Evolutionary conservation across 2,329 filamentous ascomycete genomes (phyloP).

Genomic region (Sclerotinia borealis): DNA sequence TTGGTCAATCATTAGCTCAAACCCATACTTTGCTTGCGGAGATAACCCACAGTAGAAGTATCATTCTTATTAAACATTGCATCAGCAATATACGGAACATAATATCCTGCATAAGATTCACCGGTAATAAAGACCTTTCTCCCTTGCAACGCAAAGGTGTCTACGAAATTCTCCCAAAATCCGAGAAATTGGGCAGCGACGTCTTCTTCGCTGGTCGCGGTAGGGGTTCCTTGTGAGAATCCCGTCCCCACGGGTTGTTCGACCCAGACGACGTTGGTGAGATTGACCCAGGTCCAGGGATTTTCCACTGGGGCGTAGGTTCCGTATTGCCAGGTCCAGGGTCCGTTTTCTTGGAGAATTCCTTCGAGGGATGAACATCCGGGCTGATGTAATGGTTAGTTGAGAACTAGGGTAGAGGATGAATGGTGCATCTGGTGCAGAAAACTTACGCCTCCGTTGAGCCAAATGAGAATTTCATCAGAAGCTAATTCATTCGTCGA

Average conservation of each 20-base stretch:
- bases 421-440: neutral
- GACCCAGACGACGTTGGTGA: constrained; percentile 31
- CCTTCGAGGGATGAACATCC: constrained; percentile 59
- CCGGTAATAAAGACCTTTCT: constrained; percentile 69
- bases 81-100: constrained; percentile 66
- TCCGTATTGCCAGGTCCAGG: constrained; percentile 65
- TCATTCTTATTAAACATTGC: constrained; percentile 61
- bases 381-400: neutral
- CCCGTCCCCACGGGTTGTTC: constrained; percentile 31
- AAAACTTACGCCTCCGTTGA: constrained; percentile 36
- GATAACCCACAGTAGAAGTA: constrained; percentile 22
- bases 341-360: constrained; percentile 71
- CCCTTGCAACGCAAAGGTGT: constrained; percentile 61
- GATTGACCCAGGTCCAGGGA: constrained; percentile 28
- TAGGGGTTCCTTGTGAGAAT: constrained; percentile 40
- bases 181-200: constrained; percentile 66
- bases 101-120: constrained; percentile 63
- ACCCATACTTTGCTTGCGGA: neutral
- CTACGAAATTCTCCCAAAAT: constrained; percentile 73
- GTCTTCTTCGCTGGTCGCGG: constrained; percentile 60
- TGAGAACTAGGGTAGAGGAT: neutral
- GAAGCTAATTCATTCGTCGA: constrained; percentile 43
- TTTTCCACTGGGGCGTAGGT: constrained; percentile 43
- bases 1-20: constrained; percentile 32
- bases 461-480: constrained; percentile 58